Base-by-base conservation (phyloP, 2,329 filamentous ascomycete genomes). In the Aspergillus bombycis region DNA sequence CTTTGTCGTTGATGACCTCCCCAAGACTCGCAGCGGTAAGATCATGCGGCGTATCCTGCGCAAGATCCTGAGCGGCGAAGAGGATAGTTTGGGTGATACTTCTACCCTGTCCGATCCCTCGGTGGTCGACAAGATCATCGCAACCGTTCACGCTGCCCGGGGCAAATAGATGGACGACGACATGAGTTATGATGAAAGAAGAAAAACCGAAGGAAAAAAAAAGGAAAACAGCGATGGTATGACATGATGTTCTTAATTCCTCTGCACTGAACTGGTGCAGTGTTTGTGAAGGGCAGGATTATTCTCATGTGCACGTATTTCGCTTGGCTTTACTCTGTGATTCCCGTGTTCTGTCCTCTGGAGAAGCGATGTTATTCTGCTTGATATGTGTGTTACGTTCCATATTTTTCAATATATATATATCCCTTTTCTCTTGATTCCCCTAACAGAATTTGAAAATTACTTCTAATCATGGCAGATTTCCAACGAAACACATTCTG, bases 21-120 rank as follows among this genome's bases (percentile, higher is more conserved):
- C 95, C 73, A 98, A 99, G 89, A 99, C 95, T 43, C 87, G 95
- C 71, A 96, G 92, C 71, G 95, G 95, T 70, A 99, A 99, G 90
- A 99, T 99, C 75, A 99, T 99, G 95, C 88, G 95, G 67, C 89
- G 95, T 68, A 96, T 99, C 75, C 81, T 99, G 83, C 88, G 95
- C 73, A 99, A 99, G 92, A 96, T 99, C 75, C 81, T 99, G 71
- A 94, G 94, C 19, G 94, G 94, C 41, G 95, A 99, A 84, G 94
- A 97, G 81, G 95, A 99, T 78, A 94, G 96, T 81, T 85, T 99
- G 60, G 95, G 95, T 72, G 95, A 99, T 75, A 96, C 86, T 41
- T 92, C 91, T 23, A 98, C 95, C 70, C 86, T 98, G 58, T 95
- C 93, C 64, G 94, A 99, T 78, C 95, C 95, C 54, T 88, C 84